phyloP scores from a whole-genome alignment of 2,329 filamentous ascomycete genomes.

The Helotiales sp. region DNA sequence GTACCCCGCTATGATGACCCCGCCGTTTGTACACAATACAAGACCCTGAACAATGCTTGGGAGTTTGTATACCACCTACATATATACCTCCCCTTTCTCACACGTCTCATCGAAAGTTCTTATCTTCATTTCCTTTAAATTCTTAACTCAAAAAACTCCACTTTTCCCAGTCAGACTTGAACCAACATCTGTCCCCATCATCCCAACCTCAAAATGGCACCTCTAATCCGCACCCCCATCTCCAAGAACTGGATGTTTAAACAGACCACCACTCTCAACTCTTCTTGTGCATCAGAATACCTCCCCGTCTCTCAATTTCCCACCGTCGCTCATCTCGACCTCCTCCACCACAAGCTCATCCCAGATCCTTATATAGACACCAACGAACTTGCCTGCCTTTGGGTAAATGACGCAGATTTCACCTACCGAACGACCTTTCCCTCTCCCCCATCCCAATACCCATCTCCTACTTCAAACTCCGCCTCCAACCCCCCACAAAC shows the following conservation, averaged over 20 bases:
- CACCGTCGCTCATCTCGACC: conserved; percentile 68
- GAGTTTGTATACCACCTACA: not conserved
- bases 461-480: no score
- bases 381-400: conserved; percentile 64
- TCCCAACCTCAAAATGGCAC: not conserved
- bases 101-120: not conserved
- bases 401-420: conserved; percentile 68
- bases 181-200: not conserved
- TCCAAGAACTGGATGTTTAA: conserved; percentile 63
- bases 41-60: not conserved
- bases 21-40: not conserved
- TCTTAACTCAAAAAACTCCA: no score
- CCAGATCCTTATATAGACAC: conserved; percentile 63
- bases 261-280: conserved; percentile 48
- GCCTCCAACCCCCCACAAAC: conserved; percentile 21
- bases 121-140: no score
- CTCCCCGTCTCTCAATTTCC: conserved; percentile 53
- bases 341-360: conserved; percentile 61
- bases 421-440: conserved; percentile 52
- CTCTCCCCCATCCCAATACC: not conserved
- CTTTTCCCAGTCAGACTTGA: not conserved
- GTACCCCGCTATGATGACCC: conserved; percentile 14
- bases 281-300: conserved; percentile 24
- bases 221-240: conserved; percentile 47
- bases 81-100: not conserved